Base-by-base conservation (phyloP, 2,329 filamentous ascomycete species). In the Verticillium albo-atrum region DNA sequence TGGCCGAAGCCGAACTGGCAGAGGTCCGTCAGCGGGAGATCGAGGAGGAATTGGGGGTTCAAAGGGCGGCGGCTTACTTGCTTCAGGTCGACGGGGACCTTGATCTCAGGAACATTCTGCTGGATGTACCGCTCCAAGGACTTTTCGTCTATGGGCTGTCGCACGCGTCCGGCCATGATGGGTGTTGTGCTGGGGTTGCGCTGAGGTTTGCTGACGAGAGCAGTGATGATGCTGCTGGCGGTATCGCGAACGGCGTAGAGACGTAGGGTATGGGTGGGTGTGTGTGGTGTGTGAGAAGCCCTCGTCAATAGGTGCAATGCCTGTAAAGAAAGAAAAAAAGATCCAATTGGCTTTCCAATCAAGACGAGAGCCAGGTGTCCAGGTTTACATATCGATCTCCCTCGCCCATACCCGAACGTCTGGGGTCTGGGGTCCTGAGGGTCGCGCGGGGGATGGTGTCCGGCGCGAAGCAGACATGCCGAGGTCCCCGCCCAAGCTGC, bases 1-100 rank as follows among this genome's bases (percentile, higher is more conserved):
- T 98, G 95, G 61, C 95, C 95, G 73, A 96, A 98, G 68, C 93
- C 92, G 72, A 98, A 99, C 91, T 98, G 69, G 35, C 56, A 25
- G 32, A 14, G 3, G 17, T 17, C 20, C 42, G 54, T 61, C 26
- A 58, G 56, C 28, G 26, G 9, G 5, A 9, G 23, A 20, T 25
- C 20, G 35, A 42, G 14, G 4, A 20, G 9, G 42, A 23, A 12
- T 23, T 9, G n/a, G 17, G 9, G 17, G 20, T 37, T 27, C 4
- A 28, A n/a, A 32, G n/a, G 30, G 17, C 27, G 20, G 35, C n/a
- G 25, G 35, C 35, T 4, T 77, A 93, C 92, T 85, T 97, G 94
- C 79, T 97, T 96, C 66, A 98, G 79, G 53, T 92, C 88, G 65
- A 98, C 79, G 1, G 95, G 95, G 15, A 86, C 83, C 75, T 89